A percentile compares a stretch with the other conserved stretches of the same genome.
Evolutionary conservation across 1,284 basidiomycete species (phyloP).

Genomic region (Phlebopus sp.): DNA sequence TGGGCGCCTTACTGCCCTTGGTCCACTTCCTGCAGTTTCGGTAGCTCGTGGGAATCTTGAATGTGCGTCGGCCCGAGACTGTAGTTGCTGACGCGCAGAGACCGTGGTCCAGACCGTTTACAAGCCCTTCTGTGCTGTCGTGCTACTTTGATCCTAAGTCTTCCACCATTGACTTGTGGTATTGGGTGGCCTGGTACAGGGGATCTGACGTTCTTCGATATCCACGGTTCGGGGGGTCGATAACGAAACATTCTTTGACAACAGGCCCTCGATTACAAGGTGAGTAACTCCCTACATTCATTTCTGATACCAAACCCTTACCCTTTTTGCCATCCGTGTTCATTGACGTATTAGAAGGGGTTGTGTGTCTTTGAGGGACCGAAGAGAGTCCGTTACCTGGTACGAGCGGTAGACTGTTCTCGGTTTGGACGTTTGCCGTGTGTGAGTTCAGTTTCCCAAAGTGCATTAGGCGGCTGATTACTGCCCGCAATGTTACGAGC

Average conservation of each 20-base stretch:
- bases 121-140: too few species aligned
- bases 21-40: too few species aligned
- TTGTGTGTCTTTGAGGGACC: neutral
- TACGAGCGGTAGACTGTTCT: conserved; percentile 3
- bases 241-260: conserved; percentile 7
- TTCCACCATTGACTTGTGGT: too few species aligned
- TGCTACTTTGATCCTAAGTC: too few species aligned
- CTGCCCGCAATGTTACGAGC: conserved; percentile 16
- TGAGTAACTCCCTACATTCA: conserved; percentile 14
- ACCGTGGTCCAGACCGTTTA: too few species aligned
- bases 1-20: too few species aligned
- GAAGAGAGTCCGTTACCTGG: conserved; percentile 10
- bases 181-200: too few species aligned
- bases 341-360: conserved; percentile 21
- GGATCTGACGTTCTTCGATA: too few species aligned
- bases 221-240: neutral
- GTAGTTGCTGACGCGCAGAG: too few species aligned
- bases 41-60: too few species aligned
- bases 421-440: conserved; percentile 7
- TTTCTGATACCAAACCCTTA: conserved; percentile 18
- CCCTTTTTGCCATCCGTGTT: neutral
- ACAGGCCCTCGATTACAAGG: conserved; percentile 14
- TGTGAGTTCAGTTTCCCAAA: conserved; percentile 17
- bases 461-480: conserved; percentile 26
- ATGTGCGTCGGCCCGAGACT: too few species aligned